A percentile compares a stretch with the other conserved stretches of the same genome.
Evolutionary conservation across 1,139 yeast genomes (phyloP).

Genomic region (Yamadazyma blattariae): DNA sequence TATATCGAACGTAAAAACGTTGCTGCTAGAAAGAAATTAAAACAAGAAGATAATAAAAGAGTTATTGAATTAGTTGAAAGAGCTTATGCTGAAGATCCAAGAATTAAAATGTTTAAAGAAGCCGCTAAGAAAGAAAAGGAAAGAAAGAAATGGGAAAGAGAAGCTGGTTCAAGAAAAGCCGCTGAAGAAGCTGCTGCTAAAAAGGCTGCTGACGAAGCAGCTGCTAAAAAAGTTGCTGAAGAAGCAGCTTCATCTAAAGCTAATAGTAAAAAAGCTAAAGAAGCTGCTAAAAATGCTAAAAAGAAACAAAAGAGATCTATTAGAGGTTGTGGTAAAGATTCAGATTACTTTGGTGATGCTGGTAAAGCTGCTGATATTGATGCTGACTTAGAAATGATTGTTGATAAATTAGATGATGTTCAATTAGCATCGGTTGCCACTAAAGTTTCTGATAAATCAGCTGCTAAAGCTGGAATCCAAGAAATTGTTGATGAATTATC

Average conservation of each 20-base stretch:
- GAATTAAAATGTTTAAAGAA: constrained; percentile 90
- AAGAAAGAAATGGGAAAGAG: constrained; percentile 94
- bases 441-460: constrained; percentile 52
- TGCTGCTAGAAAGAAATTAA: constrained; percentile 95
- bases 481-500: constrained; percentile 46
- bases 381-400: constrained; percentile 72
- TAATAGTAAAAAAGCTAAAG: constrained; percentile 84
- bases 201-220: constrained; percentile 76
- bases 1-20: constrained; percentile 96
- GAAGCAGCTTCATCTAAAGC: constrained; percentile 94
- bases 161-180: constrained; percentile 95
- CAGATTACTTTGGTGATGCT: constrained; percentile 79
- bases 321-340: constrained; percentile 81
- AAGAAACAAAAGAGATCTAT: constrained; percentile 96
- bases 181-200: constrained; percentile 80
- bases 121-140: constrained; percentile 95
- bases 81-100: constrained; percentile 88
- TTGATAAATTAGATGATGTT: constrained; percentile 76
- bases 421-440: constrained; percentile 70
- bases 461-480: constrained; percentile 50
- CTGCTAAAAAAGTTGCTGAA: constrained; percentile 71
- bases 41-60: constrained; percentile 96
- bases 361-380: constrained; percentile 66
- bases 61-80: constrained; percentile 83
- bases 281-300: constrained; percentile 94